These are phyloP conservation scores for Fusarium mexicanum DNA, from an alignment of 2,329 filamentous ascomycete genomes.

Conservation along the genomic window DNA sequence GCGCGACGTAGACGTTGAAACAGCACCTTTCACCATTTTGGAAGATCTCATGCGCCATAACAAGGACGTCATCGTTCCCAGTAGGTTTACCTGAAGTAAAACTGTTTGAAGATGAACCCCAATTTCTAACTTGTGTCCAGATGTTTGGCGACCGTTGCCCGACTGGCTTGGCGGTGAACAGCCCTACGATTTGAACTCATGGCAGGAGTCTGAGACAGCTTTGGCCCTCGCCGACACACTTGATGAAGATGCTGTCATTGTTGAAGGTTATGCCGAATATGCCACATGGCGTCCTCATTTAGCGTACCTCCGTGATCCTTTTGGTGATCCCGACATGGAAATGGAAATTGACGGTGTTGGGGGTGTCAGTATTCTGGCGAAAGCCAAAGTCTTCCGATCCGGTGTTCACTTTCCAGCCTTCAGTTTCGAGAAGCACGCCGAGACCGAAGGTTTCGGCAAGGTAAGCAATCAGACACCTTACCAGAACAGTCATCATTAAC, in stretches of 20 bases:
- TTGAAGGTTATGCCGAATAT: slow-evolving; percentile 98
- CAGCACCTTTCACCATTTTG: slow-evolving; percentile 93
- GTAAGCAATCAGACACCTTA: slow-evolving; percentile 57
- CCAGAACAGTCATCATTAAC: slow-evolving; percentile 11
- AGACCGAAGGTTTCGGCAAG: slow-evolving; percentile 99
- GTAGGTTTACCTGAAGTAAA: slow-evolving; percentile 65
- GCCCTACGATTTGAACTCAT: slow-evolving; percentile 97
- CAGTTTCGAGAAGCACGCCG: slow-evolving; percentile 97
- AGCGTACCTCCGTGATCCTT: slow-evolving; percentile 94
- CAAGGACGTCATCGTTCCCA: slow-evolving; percentile 98
- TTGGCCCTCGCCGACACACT: slow-evolving; percentile 92
- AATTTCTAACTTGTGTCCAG: slow-evolving; percentile 56
- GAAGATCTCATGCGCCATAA: slow-evolving; percentile 99
- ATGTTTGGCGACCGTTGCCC: slow-evolving; percentile 98
- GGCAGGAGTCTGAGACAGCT: slow-evolving; percentile 98
- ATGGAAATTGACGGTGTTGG: slow-evolving; percentile 99
- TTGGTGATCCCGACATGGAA: slow-evolving; percentile 98
- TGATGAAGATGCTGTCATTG: slow-evolving; percentile 97
- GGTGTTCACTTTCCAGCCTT: slow-evolving; percentile 98
- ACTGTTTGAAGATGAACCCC: not conserved
- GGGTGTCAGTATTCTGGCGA: slow-evolving; percentile 96
- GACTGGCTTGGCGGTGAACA: slow-evolving; percentile 99
- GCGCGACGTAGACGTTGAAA: slow-evolving; percentile 98
- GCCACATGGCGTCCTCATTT: slow-evolving; percentile 98
- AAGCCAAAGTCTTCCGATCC: slow-evolving; percentile 92